phyloP scores from a whole-genome alignment of 1,139 yeast species.

The Protomyces lactucae-debilis region DNA sequence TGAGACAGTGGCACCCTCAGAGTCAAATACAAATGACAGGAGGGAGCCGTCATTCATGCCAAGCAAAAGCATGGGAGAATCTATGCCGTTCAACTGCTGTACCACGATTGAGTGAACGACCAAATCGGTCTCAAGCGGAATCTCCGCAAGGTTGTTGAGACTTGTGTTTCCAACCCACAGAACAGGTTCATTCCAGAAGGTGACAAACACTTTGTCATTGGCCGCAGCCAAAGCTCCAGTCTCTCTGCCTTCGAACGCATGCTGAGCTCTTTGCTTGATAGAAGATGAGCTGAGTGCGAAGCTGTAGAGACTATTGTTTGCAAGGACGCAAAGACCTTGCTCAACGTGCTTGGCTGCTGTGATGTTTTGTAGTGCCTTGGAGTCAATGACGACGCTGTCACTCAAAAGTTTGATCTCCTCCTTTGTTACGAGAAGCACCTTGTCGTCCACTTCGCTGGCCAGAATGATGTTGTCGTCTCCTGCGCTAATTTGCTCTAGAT shows the following conservation, averaged over 20 bases:
- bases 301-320: background rate
- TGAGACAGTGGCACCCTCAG: constrained; percentile 10
- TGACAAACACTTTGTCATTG: background rate
- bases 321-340: constrained; percentile 2
- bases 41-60: constrained; percentile 33
- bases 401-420: background rate
- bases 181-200: constrained; percentile 15
- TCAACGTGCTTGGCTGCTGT: background rate
- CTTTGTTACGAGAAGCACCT: constrained; percentile 16
- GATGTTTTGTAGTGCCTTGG: background rate
- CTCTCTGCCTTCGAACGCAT: background rate
- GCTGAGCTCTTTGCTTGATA: background rate
- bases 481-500: constrained; percentile 27
- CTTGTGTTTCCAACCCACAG: constrained; percentile 10
- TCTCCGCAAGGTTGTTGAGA: background rate
- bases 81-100: constrained; percentile 25
- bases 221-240: constrained; percentile 12
- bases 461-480: constrained; percentile 29
- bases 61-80: constrained; percentile 27
- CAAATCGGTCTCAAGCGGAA: background rate
- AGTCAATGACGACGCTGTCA: background rate
- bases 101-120: constrained; percentile 31
- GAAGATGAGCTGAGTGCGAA: background rate
- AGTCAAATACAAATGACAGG: constrained; percentile 23
- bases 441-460: constrained; percentile 1